These are phyloP conservation scores for Balansia obtecta DNA, from an alignment of 2,329 filamentous ascomycete genomes.

Conservation along the genomic window DNA sequence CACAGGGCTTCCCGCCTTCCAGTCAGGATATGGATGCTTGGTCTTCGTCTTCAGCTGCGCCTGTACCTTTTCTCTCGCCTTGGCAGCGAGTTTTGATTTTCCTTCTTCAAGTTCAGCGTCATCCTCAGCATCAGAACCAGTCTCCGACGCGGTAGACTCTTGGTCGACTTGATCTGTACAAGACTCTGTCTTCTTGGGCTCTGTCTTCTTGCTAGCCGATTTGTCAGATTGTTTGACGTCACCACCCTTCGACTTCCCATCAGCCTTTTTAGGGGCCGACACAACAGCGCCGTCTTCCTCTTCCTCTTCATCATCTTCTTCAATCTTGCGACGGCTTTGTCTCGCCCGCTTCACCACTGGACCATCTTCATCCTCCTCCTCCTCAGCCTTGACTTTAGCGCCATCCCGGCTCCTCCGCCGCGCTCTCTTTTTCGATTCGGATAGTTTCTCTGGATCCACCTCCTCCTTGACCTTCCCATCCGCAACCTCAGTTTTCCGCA, in stretches of 20 bases:
- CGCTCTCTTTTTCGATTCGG: conserved; percentile 31
- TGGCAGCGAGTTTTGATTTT: conserved; percentile 59
- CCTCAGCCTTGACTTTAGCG: conserved; percentile 16
- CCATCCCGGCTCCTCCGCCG: conserved; percentile 14
- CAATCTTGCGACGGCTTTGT: conserved; percentile 20
- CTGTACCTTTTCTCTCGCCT: conserved; percentile 71
- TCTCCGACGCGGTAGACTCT: conserved; percentile 13
- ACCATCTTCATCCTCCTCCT: conserved; percentile 40
- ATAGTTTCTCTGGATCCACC: conserved; percentile 26
- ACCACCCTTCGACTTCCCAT: conserved; percentile 5
- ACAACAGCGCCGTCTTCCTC: conserved; percentile 6
- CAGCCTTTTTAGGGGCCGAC: conserved; percentile 16
- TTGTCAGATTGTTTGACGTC: not conserved
- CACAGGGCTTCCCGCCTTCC: conserved; percentile 77
- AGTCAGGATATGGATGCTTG: conserved; percentile 87
- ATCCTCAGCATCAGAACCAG: conserved; percentile 30
- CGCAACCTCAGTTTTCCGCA: conserved; percentile 16
- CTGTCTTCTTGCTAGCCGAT: conserved; percentile 6
- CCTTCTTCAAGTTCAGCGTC: conserved; percentile 42
- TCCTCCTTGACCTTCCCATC: conserved; percentile 24
- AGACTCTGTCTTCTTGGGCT: conserved; percentile 11
- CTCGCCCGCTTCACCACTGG: conserved; percentile 48
- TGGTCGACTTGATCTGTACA: conserved; percentile 16
- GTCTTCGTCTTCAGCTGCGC: conserved; percentile 54
- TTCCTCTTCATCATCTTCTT: not conserved